Conservation (phyloP, 2,329 filamentous ascomycete genomes). For the Arthroderma sp. region DNA sequence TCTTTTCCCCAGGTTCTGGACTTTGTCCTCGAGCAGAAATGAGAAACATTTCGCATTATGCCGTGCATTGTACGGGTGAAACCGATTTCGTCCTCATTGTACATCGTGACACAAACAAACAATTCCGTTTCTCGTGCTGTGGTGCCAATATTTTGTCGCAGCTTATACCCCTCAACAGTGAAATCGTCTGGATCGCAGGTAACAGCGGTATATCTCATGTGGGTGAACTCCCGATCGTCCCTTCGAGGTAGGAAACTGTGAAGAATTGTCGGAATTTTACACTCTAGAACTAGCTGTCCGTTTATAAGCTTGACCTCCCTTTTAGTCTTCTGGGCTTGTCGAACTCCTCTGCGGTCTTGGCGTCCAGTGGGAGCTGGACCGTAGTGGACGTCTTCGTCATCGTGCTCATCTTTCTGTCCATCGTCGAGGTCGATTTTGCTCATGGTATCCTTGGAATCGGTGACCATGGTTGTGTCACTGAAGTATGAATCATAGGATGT, state of each 20-base stretch:
- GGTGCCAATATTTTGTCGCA: constrained; percentile 77
- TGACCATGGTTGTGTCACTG: constrained; percentile 46
- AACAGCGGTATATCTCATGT: constrained; percentile 98
- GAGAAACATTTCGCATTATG: constrained; percentile 94
- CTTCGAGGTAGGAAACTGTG: constrained; percentile 91
- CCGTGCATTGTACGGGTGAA: constrained; percentile 98
- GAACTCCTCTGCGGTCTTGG: constrained; percentile 75
- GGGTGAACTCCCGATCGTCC: constrained; percentile 91
- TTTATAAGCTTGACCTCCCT: constrained; percentile 96
- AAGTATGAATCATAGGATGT: constrained; percentile 52
- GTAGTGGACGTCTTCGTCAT: constrained; percentile 55
- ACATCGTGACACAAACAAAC: constrained; percentile 97
- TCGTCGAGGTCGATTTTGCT: constrained; percentile 34
- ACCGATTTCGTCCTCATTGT: constrained; percentile 93
- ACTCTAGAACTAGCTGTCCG: constrained; percentile 91
- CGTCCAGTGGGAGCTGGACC: constrained; percentile 76
- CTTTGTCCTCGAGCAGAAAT: constrained; percentile 86
- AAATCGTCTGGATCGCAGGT: constrained; percentile 96
- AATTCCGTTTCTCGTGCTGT: constrained; percentile 84
- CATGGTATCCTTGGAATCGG: constrained; percentile 37
- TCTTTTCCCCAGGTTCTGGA: constrained; percentile 93
- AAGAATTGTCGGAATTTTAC: constrained; percentile 96
- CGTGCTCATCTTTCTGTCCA: constrained; percentile 35
- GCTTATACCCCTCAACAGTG: constrained; percentile 72
- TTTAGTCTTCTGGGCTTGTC: constrained; percentile 74